Base-by-base conservation (phyloP, 352 stramenopile species). In the Globisporangium parvum region DNA sequence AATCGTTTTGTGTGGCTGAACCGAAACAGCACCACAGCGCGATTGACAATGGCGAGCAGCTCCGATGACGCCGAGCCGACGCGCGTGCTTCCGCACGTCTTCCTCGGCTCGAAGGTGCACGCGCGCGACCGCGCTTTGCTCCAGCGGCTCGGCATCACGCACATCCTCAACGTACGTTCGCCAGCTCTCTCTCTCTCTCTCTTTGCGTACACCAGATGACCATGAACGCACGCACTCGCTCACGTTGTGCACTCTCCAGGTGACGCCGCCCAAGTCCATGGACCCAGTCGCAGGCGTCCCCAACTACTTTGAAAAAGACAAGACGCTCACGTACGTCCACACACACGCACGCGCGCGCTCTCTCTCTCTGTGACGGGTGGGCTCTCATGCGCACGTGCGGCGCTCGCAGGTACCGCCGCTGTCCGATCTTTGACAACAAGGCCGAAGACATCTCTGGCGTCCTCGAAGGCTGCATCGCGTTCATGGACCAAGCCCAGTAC, bases 241-340 rank as follows among this genome's bases (percentile, higher is more conserved):
- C 5, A 12, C 12, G 26, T 39, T 3, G 37, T 41, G 21, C 23
- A 1, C 9, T 26, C 15, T 5, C 0, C 59, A 93, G 83, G 80
- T 92, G 67, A 93, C 84, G 33, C 84, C 84, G 21, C 64, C 77
- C 0, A 85, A 85, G 65, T 89, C 69, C 26, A 76, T 75, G 54
- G 86, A 97, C 57, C 87, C 88, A 9, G 74, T 81, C 23, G 81
- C 87, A 20, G 89, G 89, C 48, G 86, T 94, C 50, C 86, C 87
- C 49, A 96, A 96, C 61, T 97, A 95, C 59, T 97, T 96, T 59
- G 89, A 97, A 58, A 96, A 92, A 49, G 80, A 94, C 45, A 81
- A 78, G 46, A 21, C 45, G 2, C 78, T 94, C 53, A 89, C 68
- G 67, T 88, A 41, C 47, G 61, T 45, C 12, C 31, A 2, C 2